Base-by-base conservation (phyloP, 73 alveolate species). In the Paramecium biaurelia region DNA sequence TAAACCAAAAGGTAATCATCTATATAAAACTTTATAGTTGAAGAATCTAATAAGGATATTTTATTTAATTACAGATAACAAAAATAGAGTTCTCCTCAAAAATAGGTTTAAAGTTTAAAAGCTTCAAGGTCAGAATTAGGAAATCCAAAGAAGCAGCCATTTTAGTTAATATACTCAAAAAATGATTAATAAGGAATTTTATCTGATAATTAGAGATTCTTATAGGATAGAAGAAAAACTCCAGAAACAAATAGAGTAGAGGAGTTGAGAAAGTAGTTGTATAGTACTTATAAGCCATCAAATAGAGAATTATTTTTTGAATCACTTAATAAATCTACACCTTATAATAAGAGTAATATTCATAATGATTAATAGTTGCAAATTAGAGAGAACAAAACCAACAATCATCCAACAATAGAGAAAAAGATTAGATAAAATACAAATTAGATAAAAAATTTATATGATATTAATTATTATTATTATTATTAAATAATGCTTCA, bases 221-320 rank as follows among this genome's bases (percentile, higher is more conserved):
- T 53, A 53, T 53, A 14, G 18, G 84, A 63, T 63, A 9, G 84
- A 6, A 63, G 47, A 63, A 30, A 63, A 26, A 63, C 84, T 63
- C 84, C 84, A 11, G 84, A 63, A 30, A 32, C 49, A 4, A 63
- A 63, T 26, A 26, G 84, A 12, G 84, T 63, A 7, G 84, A 63
- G 8, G 41, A 63, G 24, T n/a, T 63, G 26, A 63, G 84, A 63
- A 63, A 63, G 28, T 32, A 63, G 45, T 32, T 63, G 23, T 63
- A 63, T 26, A 63, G 84, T 30, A 63, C 84, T 30, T 63, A 63
- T 14, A 63, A 63, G 3, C 68, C 68, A 53, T 63, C 84, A 12
- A 32, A 63, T 32, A 63, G 84, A 26, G 84, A 63, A 63, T n/a
- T 63, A 4, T 63, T 63, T 63, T 63, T 63, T 63, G 84, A 63